Base-by-base conservation (phyloP, 345 rosid genomes). In the Lenwebbia sp. region DNA sequence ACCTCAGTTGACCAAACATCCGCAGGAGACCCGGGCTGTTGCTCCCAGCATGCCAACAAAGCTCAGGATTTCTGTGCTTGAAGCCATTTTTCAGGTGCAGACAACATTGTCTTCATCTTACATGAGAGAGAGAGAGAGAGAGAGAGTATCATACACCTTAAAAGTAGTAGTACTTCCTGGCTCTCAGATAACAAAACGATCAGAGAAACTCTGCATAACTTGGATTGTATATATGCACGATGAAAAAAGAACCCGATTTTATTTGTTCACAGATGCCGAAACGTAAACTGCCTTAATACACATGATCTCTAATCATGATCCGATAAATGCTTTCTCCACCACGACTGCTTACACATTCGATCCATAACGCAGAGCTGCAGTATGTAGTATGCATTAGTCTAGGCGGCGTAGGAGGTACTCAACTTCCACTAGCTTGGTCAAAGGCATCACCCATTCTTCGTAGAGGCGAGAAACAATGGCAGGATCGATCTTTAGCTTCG, bases 391-490 rank as follows among this genome's bases (percentile, higher is more conserved):
- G 40, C 50, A 30, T 93, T 92, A 95, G 83, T 96, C 96, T 5
- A 96, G 90, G 62, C 99, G 95, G 30, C 92, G 93, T 13, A 96
- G 96, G 65, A 96, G 98, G 90, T 97, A 97, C 88, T 95, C 94
- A 50, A 97, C 93, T 87, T 97, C 90, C 53, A 97, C 98, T 2
- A 19, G 86, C 87, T 95, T 97, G 54, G 99, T 97, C 37, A 95
- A 90, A 75, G 98, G 98, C 83, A 97, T 97, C 17, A 95, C 91
- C 98, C 99, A 96, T 26, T 96, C 95, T 5, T 88, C 93, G 56
- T 94, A 97, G 25, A 97, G 96, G 41, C 91, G 95, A 37, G 94
- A 92, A 22, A 92, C 95, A 6, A 93, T 10, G 4, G 90, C 86
- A 14, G 98, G 98, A 91, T 94, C 93, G 7, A 97, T 92, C 89